Evolutionary conservation across 2,329 filamentous ascomycete species (phyloP).

Genomic region (Cladorrhinum sp.): DNA sequence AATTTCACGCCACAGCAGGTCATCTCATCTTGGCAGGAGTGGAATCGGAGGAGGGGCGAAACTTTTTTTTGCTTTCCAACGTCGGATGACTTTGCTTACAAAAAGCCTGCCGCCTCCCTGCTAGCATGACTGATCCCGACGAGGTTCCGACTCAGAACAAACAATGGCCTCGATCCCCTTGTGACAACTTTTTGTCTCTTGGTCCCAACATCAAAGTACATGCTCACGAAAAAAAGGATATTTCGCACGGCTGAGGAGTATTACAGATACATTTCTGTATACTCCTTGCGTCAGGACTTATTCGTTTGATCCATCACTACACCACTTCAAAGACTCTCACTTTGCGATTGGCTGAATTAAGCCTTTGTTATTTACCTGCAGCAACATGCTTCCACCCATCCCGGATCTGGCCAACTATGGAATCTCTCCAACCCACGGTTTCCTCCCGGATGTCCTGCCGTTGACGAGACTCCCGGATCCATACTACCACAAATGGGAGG

Average conservation of each 20-base stretch:
- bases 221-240: constrained; percentile 35
- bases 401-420: constrained; percentile 73
- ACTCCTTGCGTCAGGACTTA: constrained; percentile 62
- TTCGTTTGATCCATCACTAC: constrained; percentile 23
- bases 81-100: constrained; percentile 18
- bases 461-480: constrained; percentile 77
- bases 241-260: constrained; percentile 62
- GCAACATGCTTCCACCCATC: constrained; percentile 56
- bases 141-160: constrained; percentile 10
- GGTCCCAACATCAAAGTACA: constrained; percentile 27
- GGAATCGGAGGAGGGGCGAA: constrained; percentile 12
- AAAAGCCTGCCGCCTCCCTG: constrained; percentile 9
- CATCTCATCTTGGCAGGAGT: not conserved
- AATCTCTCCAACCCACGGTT: constrained; percentile 75
- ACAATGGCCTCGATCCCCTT: constrained; percentile 5
- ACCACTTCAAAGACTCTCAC: not conserved
- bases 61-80: constrained; percentile 8
- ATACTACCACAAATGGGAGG: constrained; percentile 96
- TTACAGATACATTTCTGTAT: constrained; percentile 56
- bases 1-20: constrained; percentile 11
- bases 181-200: constrained; percentile 9
- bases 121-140: not conserved
- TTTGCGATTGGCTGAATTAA: constrained; percentile 11
- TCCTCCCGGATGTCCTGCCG: constrained; percentile 79
- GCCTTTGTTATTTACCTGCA: not conserved